phyloP scores from a whole-genome alignment of 2,329 filamentous ascomycete species.

The Microsporum ferrugineum region DNA sequence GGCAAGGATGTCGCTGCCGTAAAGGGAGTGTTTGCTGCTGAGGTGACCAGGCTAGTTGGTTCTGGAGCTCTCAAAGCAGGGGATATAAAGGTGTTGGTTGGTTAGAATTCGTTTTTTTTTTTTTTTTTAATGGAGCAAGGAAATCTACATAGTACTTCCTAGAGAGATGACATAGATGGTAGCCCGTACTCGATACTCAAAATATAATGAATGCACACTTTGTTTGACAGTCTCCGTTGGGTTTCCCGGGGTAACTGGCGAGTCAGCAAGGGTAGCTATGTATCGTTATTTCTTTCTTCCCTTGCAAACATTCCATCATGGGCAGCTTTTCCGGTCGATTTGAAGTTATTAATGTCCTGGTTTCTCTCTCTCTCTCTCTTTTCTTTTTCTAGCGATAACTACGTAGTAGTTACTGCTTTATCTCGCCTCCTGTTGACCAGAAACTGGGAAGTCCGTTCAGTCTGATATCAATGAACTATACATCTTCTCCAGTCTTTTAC shows the following conservation, averaged over 20 bases:
- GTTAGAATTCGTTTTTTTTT: neutral
- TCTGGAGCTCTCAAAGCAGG: constrained; percentile 79
- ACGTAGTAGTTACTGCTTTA: neutral
- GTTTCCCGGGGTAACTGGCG: too few relatives aligned
- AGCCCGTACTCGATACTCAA: neutral
- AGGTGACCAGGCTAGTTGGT: constrained; percentile 64
- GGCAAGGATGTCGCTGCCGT: constrained; percentile 73
- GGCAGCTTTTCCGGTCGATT: too few relatives aligned
- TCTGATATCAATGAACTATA: neutral
- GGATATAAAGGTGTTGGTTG: constrained; percentile 53
- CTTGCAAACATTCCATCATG: too few relatives aligned
- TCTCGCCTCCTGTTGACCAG: neutral
- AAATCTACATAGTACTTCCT: neutral
- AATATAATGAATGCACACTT: neutral
- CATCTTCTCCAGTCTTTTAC: neutral
- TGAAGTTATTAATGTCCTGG: too few relatives aligned
- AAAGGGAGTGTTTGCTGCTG: constrained; percentile 67
- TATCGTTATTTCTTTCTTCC: too few relatives aligned
- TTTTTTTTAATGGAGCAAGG: neutral
- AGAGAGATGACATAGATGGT: neutral
- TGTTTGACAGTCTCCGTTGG: too few relatives aligned
- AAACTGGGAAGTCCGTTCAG: neutral
- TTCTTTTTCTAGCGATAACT: too few relatives aligned
- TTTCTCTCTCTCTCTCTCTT: too few relatives aligned
- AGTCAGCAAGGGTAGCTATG: too few relatives aligned